Evolutionary conservation across 345 rosid species (phyloP), one percentile per base, ranked within the genome.

Genomic region (Draba incana): DNA sequence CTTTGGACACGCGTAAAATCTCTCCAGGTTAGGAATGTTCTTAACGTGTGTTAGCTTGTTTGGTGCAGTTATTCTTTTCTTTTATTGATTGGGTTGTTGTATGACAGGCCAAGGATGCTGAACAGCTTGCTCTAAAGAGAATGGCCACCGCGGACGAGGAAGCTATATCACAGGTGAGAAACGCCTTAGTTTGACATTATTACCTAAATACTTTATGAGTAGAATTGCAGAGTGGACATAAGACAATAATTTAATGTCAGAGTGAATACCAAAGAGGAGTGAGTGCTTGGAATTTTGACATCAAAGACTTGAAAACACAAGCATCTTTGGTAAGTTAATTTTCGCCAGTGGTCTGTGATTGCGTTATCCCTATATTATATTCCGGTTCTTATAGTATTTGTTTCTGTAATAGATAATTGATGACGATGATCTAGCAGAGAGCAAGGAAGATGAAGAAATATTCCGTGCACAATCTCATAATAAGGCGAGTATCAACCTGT

Each of bases 201-300:
- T 42, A 49, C 25, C 54, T 62, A 9, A 50, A 48, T 30, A 20
- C n/a, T 46, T 42, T 39, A 47, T 12, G 41, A 55, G 52, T 48
- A 8, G 24, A 30, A 47, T 23, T 47, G 69, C 9, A 45, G 23
- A 59, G 68, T 68, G 56, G 16, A 39, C 52, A 30, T 68, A 13
- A 62, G 48, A 31, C 28, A 23, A 11, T 28, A 33, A 52, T 67
- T 47, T 69, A 35, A 71, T 48, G 66, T 66, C 81, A 95, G 99
- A 92, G 97, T 63, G 99, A 95, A 81, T 95, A 92, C 80, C 86
- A 95, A 68, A 80, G 98, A 79, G 99, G 99, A 77, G 99, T 95
- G 68, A 95, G 99, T 78, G 97, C 99, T 64, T 95, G 99, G 99
- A 88, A 95, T 70, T 95, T 95, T 72, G 97, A 95, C 70, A 50